A percentile compares a stretch with the other conserved stretches of the same genome.
phyloP scores from a whole-genome alignment of 1,284 basidiomycete species.

The Cutaneotrichosporon dermatis region DNA sequence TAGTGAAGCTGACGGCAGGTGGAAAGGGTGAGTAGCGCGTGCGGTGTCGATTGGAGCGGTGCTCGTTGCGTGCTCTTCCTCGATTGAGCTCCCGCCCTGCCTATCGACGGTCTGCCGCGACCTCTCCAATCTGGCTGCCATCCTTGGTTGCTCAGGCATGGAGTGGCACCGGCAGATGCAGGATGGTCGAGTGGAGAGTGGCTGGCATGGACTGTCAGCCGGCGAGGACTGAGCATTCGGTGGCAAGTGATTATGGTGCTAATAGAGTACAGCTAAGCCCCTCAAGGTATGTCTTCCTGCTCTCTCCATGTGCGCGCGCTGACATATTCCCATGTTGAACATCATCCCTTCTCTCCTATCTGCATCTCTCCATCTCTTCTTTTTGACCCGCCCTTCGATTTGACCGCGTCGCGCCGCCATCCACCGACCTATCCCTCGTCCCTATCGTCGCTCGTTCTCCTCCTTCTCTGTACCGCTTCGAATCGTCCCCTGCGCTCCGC shows the following conservation, averaged over 20 bases:
- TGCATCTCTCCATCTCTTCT: background rate
- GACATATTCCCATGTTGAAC: background rate
- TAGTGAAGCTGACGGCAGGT: conserved; percentile 4
- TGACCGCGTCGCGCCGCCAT: no score
- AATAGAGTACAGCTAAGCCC: conserved; percentile 19
- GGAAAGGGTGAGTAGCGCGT: conserved; percentile 6
- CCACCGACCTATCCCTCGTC: no score
- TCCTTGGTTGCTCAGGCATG: no score
- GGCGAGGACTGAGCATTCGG: background rate
- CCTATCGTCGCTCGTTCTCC: no score
- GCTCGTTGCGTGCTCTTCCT: background rate
- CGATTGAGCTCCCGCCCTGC: no score
- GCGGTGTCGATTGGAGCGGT: background rate
- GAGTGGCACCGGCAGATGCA: background rate
- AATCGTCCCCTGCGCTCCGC: no score
- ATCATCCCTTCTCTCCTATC: background rate
- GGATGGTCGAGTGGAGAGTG: background rate
- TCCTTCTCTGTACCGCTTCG: no score
- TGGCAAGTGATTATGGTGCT: background rate
- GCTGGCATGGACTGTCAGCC: no score
- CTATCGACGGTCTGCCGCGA: no score
- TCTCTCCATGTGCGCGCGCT: no score
- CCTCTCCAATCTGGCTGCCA: no score
- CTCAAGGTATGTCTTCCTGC: conserved; percentile 19
- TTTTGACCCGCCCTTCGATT: no score